Base-by-base conservation (phyloP, 257 asterid species). In the Lycium barbarum region DNA sequence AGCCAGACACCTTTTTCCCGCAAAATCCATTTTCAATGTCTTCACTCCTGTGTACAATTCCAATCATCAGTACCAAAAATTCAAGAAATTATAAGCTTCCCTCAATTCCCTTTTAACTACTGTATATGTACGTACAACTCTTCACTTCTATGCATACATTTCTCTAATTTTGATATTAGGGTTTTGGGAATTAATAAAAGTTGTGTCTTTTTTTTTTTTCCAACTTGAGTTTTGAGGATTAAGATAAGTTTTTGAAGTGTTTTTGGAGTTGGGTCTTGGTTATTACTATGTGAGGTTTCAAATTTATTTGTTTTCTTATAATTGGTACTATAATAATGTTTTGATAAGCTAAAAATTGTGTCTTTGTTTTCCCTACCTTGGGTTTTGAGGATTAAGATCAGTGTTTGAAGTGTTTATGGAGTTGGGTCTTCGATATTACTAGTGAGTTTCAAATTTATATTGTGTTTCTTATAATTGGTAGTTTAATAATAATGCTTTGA, bases 1-100 rank as follows among this genome's bases (percentile, higher is more conserved):
- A 1, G 33, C 1, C 33, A 26, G 33, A 26, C 33, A 26, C 33
- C 33, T 1, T 26, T 26, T 26, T 26, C 33, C 33, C 1, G 0
- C 33, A 26, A 26, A 26, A 40, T 40, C 47, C 47, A 76, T 54
- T 51, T 51, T 53, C 82, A 76, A 63, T 76, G 78, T 33, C 66
- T 74, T 87, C 88, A 87, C 87, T 87, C 88, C 33, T 84, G 86
- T 84, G 78, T 90, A 26, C 87, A 59, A n/a, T 59, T 59, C 66
- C 12, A 18, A n/a, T 59, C 33, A 59, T 59, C 66, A 59, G 22
- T 7, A 9, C 73, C 73, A 78, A 78, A 26, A 53, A 53, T 78
- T 78, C 47, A 53, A 8, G 14, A 8, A 53, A 12, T 13, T 0
- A 65, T 78, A 78, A 78, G 82, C 59, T 78, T 78, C 26, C 20